Evolutionary conservation across 805 yeast genomes (phyloP).

Genomic region (Candida ovalis): DNA sequence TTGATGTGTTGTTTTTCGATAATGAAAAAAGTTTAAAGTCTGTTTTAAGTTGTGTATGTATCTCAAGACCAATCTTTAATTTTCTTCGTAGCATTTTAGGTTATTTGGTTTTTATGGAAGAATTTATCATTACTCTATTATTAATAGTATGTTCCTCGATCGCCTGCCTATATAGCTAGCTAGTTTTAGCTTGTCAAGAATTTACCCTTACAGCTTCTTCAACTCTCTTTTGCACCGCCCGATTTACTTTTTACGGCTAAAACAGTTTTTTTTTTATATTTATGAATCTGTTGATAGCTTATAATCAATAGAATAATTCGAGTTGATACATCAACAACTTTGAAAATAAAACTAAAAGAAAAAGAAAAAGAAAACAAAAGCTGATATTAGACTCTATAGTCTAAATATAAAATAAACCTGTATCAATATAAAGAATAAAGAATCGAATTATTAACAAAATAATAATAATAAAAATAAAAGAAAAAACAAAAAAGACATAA

Average conservation of each 20-base stretch:
- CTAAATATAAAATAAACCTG: not conserved
- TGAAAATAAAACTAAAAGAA: constrained; percentile 1
- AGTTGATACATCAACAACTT: not conserved
- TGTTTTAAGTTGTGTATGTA: constrained; percentile 86
- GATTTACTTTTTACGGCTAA: too few species aligned
- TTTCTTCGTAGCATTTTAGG: constrained; percentile 8
- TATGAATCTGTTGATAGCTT: too few species aligned
- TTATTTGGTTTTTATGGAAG: too few species aligned
- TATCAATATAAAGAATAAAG: not conserved
- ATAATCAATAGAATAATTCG: too few species aligned
- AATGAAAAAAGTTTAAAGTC: constrained; percentile 70
- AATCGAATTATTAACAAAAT: not conserved
- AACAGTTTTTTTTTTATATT: too few species aligned
- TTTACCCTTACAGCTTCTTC: too few species aligned
- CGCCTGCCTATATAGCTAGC: too few species aligned
- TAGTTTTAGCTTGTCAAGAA: too few species aligned
- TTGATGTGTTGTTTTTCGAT: constrained; percentile 45
- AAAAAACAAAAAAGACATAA: not conserved
- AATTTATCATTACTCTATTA: too few species aligned
- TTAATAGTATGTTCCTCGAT: too few species aligned
- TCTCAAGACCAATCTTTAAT: constrained; percentile 84
- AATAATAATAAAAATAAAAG: not conserved
- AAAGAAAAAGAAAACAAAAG: constrained; percentile 1
- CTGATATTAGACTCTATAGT: not conserved
- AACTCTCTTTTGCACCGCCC: too few species aligned